Percentiles rank a stretch among this genome's conserved stretches.
These are phyloP conservation scores for Bimuria novae-zelandiae DNA, from an alignment of 2,329 filamentous ascomycete species.

Conservation along the genomic window DNA sequence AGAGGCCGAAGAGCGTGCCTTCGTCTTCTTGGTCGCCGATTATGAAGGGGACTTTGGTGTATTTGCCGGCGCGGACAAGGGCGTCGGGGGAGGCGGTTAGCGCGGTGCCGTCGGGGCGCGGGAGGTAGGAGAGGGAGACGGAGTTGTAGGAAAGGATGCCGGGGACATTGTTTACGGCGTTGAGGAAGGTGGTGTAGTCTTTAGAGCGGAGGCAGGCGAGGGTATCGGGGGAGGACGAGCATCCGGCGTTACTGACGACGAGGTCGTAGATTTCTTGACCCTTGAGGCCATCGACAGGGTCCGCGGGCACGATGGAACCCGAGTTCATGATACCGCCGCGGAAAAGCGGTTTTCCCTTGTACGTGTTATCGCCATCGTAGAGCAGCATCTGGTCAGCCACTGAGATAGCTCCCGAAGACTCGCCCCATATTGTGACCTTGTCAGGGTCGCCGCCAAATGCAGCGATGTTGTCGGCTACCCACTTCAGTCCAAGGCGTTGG, in stretches of 20 bases:
- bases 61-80: slow-evolving; percentile 58
- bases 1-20: slow-evolving; percentile 73
- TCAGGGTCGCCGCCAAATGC: slow-evolving; percentile 77
- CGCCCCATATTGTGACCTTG: slow-evolving; percentile 82
- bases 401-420: slow-evolving; percentile 63
- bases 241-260: slow-evolving; percentile 55
- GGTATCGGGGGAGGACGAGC: slow-evolving; percentile 47
- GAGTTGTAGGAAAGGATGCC: slow-evolving; percentile 69
- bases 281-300: slow-evolving; percentile 66
- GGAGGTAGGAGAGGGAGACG: slow-evolving; percentile 73
- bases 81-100: slow-evolving; percentile 67
- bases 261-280: slow-evolving; percentile 62
- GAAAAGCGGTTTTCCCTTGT: slow-evolving; percentile 77
- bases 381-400: slow-evolving; percentile 77
- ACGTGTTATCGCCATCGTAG: slow-evolving; percentile 72
- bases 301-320: slow-evolving; percentile 45
- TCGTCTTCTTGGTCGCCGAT: slow-evolving; percentile 81
- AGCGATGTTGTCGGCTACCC: slow-evolving; percentile 77
- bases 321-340: slow-evolving; percentile 73
- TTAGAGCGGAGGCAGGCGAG: slow-evolving; percentile 55
- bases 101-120: slow-evolving; percentile 70
- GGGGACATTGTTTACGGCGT: slow-evolving; percentile 72
- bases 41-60: slow-evolving; percentile 65
- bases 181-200: slow-evolving; percentile 56
- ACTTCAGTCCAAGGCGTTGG: slow-evolving; percentile 72